phyloP scores from a whole-genome alignment of 2,329 filamentous ascomycete genomes.

The Cryphonectria nitschkei region DNA sequence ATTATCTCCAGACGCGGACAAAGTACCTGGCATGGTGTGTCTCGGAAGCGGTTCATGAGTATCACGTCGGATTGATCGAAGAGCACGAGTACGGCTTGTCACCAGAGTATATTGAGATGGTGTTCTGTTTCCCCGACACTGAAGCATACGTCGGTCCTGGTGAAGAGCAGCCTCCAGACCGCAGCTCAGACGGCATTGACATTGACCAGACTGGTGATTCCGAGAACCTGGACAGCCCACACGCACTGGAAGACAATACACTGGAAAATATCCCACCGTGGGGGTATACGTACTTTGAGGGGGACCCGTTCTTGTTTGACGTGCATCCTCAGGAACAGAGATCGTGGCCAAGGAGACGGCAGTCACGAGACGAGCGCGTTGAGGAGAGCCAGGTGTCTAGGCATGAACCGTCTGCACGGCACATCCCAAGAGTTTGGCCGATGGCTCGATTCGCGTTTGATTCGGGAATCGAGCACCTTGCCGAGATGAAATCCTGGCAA shows the following conservation, averaged over 20 bases:
- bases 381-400: background rate
- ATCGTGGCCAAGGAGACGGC: background rate
- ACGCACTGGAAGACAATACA: background rate
- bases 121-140: slow-evolving; percentile 42
- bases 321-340: background rate
- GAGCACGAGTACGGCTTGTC: slow-evolving; percentile 30
- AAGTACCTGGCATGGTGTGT: slow-evolving; percentile 38
- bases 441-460: slow-evolving; percentile 38
- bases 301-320: background rate
- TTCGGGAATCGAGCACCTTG: slow-evolving; percentile 19
- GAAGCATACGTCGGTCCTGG: slow-evolving; percentile 38
- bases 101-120: slow-evolving; percentile 27
- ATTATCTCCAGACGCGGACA: background rate
- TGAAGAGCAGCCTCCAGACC: slow-evolving; percentile 31
- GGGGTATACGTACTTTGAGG: background rate
- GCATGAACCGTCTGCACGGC: background rate
- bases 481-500: slow-evolving; percentile 24
- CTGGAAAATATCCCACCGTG: background rate
- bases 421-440: slow-evolving; percentile 34
- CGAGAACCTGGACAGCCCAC: background rate
- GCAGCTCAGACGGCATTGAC: background rate
- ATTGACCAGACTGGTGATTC: background rate
- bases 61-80: slow-evolving; percentile 35
- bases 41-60: slow-evolving; percentile 36
- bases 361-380: background rate